Percentiles rank a stretch among this genome's conserved stretches.
phyloP scores from a whole-genome alignment of 306 rosid genomes.

The Cyclanthera cordifolia region DNA sequence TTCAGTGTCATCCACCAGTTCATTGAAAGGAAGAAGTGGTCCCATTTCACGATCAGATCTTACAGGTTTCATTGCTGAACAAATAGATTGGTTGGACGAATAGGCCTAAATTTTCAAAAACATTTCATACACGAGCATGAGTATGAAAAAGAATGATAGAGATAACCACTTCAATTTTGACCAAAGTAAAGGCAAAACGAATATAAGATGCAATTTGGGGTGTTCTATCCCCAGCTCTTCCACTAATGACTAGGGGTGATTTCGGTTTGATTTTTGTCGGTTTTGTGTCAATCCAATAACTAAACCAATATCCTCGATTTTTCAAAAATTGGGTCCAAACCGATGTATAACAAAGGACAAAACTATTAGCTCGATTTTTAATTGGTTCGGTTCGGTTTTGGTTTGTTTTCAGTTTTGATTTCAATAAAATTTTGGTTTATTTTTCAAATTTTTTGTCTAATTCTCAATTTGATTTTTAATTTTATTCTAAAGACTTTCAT shows the following conservation, averaged over 20 bases:
- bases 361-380: too few species aligned
- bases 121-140: neutral
- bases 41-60: conserved; percentile 34
- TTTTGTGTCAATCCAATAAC: too few species aligned
- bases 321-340: too few species aligned
- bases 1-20: conserved; percentile 41
- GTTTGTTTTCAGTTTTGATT: too few species aligned
- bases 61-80: conserved; percentile 36
- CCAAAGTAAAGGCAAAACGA: neutral
- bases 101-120: conserved; percentile 30
- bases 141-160: neutral
- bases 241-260: neutral
- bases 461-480: too few species aligned
- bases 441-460: too few species aligned
- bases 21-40: conserved; percentile 74
- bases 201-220: neutral
- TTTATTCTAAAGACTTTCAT: too few species aligned
- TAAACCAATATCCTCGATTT: too few species aligned
- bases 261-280: too few species aligned
- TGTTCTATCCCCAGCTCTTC: neutral
- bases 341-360: too few species aligned
- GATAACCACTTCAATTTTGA: neutral
- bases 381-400: too few species aligned
- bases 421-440: too few species aligned
- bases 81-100: conserved; percentile 34